Conservation (phyloP, 306 rosid species). For the Canavalia ensiformis region DNA sequence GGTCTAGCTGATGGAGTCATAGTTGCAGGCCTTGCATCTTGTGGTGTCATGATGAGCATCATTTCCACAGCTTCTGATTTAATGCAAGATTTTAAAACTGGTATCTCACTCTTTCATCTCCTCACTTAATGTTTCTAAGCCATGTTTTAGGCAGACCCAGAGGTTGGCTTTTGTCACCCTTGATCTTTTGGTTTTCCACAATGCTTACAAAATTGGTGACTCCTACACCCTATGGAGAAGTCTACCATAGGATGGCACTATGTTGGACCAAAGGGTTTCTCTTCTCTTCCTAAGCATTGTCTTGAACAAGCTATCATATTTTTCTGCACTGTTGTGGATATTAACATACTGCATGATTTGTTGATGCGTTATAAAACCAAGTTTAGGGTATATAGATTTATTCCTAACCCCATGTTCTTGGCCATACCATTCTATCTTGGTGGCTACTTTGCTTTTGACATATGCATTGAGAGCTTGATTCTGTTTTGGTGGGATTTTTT, state of each 20-base stretch:
- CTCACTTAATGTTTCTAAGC: slow-evolving; percentile 75
- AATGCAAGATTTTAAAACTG: slow-evolving; percentile 87
- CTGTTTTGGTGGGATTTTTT: slow-evolving; percentile 55
- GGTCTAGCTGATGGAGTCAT: slow-evolving; percentile 69
- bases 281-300: slow-evolving; percentile 72
- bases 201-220: slow-evolving; percentile 69
- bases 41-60: slow-evolving; percentile 89
- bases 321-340: slow-evolving; percentile 48
- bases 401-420: slow-evolving; percentile 75
- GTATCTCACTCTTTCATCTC: slow-evolving; percentile 73
- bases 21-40: slow-evolving; percentile 78
- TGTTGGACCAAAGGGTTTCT: slow-evolving; percentile 77
- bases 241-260: slow-evolving; percentile 75
- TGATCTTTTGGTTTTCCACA: slow-evolving; percentile 78
- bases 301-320: slow-evolving; percentile 54
- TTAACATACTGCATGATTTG: slow-evolving; percentile 55
- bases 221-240: slow-evolving; percentile 73
- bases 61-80: slow-evolving; percentile 82
- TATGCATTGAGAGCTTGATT: slow-evolving; percentile 80
- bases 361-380: slow-evolving; percentile 54
- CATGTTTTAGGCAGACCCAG: slow-evolving; percentile 72
- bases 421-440: slow-evolving; percentile 84
- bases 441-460: slow-evolving; percentile 73
- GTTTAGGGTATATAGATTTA: slow-evolving; percentile 49
- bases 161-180: slow-evolving; percentile 65